Conservation (phyloP, 176 grass and related monocot species). For the Oryza glumipatula region DNA sequence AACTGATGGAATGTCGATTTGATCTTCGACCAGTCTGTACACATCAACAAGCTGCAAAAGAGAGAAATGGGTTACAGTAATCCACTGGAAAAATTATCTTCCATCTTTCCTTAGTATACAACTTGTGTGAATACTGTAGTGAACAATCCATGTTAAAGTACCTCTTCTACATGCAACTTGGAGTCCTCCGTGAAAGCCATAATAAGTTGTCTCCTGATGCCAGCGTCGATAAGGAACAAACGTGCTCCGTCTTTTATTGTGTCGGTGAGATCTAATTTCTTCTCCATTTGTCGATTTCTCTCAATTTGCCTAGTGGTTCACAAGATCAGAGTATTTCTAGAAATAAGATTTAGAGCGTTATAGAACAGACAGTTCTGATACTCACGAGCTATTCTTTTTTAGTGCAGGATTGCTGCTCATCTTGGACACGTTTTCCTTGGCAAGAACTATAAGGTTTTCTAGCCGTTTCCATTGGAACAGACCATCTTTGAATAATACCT, state of each 20-base stretch:
- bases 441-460: slow-evolving; percentile 97
- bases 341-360: slow-evolving; percentile 25
- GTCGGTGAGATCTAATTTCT: slow-evolving; percentile 88
- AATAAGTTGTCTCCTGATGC: slow-evolving; percentile 87
- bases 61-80: not conserved
- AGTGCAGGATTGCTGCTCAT: slow-evolving; percentile 91
- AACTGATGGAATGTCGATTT: slow-evolving; percentile 86
- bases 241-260: slow-evolving; percentile 98
- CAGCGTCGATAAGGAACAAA: slow-evolving; percentile 89
- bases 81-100: not conserved
- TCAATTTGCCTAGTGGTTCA: slow-evolving; percentile 59
- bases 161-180: slow-evolving; percentile 95
- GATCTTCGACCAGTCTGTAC: slow-evolving; percentile 89
- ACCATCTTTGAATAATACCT: slow-evolving; percentile 99
- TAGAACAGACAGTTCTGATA: slow-evolving; percentile 19
- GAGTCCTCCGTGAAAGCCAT: slow-evolving; percentile 97
- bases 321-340: slow-evolving; percentile 21
- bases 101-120: not conserved
- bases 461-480: slow-evolving; percentile 97
- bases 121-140: not conserved
- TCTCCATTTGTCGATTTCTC: slow-evolving; percentile 52
- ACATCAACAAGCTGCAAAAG: slow-evolving; percentile 80
- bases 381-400: slow-evolving; percentile 66
- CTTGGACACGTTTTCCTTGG: slow-evolving; percentile 94
- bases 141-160: slow-evolving; percentile 36